These are phyloP conservation scores for Fusarium sp. DNA, from an alignment of 2,329 filamentous ascomycete genomes.

Conservation along the genomic window DNA sequence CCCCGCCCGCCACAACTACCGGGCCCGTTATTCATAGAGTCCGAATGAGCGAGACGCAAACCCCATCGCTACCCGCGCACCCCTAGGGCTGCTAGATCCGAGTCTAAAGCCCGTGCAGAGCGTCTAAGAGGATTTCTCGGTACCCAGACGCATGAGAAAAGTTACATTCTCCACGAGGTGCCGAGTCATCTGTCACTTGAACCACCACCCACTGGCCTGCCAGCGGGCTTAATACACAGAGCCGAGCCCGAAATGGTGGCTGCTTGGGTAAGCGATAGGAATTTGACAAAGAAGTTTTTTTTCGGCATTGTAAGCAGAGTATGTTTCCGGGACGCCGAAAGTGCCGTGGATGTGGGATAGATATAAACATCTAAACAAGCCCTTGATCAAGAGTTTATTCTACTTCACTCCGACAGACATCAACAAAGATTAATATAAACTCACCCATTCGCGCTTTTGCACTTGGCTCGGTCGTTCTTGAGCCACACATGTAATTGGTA, in stretches of 20 bases:
- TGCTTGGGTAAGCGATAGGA: conserved; percentile 37
- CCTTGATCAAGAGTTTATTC: conserved; percentile 1
- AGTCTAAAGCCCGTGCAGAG: conserved; percentile 28
- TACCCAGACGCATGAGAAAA: conserved; percentile 19
- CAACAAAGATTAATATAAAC: background rate
- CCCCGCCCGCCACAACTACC: conserved; percentile 30
- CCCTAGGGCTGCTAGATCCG: conserved; percentile 40
- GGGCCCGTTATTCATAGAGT: conserved; percentile 23
- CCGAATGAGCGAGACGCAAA: conserved; percentile 13
- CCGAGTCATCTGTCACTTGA: conserved; percentile 38
- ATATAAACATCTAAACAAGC: conserved; percentile 34
- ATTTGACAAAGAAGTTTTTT: conserved; percentile 27
- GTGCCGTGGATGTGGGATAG: conserved; percentile 16
- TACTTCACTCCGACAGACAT: background rate
- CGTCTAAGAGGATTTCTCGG: conserved; percentile 17
- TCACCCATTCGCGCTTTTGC: too few relatives aligned
- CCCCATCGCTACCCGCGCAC: conserved; percentile 2
- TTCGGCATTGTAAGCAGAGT: conserved; percentile 29
- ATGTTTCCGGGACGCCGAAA: conserved; percentile 21
- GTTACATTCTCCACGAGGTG: conserved; percentile 32
- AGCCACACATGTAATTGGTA: conserved; percentile 26
- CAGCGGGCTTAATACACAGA: conserved; percentile 24
- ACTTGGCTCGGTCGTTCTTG: conserved; percentile 1
- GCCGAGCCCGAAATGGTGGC: conserved; percentile 36
- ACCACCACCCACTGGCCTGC: background rate